Evolutionary conservation across 2,329 filamentous ascomycete species (phyloP), one percentile per base, ranked within the genome.

Genomic region (Penicillium hesseltinei): DNA sequence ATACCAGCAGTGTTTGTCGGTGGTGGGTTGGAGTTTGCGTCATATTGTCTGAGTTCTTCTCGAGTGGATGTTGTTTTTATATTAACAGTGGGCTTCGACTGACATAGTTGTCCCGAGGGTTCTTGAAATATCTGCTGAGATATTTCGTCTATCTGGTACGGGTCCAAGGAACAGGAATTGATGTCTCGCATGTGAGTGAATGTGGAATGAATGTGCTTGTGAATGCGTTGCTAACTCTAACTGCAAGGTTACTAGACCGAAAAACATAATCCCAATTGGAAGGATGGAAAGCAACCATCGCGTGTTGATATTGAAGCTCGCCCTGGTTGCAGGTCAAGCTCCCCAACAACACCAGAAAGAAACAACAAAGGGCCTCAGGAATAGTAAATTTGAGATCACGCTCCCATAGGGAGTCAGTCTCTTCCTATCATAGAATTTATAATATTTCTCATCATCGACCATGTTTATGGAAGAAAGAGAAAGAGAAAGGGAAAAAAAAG

Each of bases 401-500:
- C 67, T 68, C 73, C 69, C 67, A 67, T 35, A 61, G 51, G 66
- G 69, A 74, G 68, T 78, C 76, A 78, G 75, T 75, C 76, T 78
- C 76, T 78, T 78, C 76, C 76, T 78, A 78, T 78, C 75, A 74
- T 75, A 72, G 65, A 63, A 67, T 73, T 67, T 69, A 73, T 33
- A 33, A 33, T 70, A 66, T 61, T 68, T 66, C 75, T 78, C 76
- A 78, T 78, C 76, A 78, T 69, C 64, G 73, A 74, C 75, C 73
- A 59, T 61, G 61, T 59, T 48, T 48, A 57, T 63, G 62, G 59
- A 64, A 62, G 53, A 63, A 62, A 55, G 61, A 62, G 57, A 59
- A 48, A 59, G 62, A 29, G 47, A 59, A 56, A 46, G 54, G 48
- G 50, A 27, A 48, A 47, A 47, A 46, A 46, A 33, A 52, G 35